Conservation (phyloP, 225 moss, liverwort and hornwort genomes). For the Straminergon stramineum region DNA sequence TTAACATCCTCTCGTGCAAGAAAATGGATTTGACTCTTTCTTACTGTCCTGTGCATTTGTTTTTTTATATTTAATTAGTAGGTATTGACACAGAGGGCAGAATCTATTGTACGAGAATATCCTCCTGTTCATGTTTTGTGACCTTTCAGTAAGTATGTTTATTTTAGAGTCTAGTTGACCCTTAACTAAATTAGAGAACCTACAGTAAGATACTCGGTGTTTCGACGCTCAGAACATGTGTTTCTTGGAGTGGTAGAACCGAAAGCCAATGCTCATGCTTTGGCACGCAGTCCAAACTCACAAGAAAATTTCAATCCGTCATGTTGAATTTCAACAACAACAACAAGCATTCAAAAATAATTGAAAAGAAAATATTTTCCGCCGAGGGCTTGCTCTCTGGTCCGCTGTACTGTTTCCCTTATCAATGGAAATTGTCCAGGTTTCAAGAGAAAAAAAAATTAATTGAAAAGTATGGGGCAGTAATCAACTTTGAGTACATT, state of each 20-base stretch:
- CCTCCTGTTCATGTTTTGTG: neutral
- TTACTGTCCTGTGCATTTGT: neutral
- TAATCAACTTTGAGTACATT: neutral
- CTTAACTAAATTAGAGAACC: neutral
- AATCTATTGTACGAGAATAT: neutral
- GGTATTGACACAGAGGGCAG: neutral
- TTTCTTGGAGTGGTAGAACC: neutral
- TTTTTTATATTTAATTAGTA: neutral
- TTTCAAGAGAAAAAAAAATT: too few species aligned
- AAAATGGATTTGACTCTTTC: neutral
- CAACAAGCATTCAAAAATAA: neutral
- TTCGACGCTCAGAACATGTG: neutral
- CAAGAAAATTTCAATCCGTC: neutral
- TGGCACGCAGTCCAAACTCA: neutral
- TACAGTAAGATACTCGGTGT: too few species aligned
- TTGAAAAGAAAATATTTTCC: too few species aligned
- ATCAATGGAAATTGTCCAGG: too few species aligned
- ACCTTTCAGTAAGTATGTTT: neutral
- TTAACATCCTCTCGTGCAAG: neutral
- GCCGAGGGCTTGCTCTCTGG: too few species aligned
- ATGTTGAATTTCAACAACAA: neutral
- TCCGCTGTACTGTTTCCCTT: too few species aligned
- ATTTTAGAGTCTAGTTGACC: neutral
- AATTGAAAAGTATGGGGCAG: neutral
- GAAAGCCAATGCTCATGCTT: neutral